These are phyloP conservation scores for Penicillium bovifimosum DNA, from an alignment of 495 filamentous ascomycete genomes.

Conservation along the genomic window DNA sequence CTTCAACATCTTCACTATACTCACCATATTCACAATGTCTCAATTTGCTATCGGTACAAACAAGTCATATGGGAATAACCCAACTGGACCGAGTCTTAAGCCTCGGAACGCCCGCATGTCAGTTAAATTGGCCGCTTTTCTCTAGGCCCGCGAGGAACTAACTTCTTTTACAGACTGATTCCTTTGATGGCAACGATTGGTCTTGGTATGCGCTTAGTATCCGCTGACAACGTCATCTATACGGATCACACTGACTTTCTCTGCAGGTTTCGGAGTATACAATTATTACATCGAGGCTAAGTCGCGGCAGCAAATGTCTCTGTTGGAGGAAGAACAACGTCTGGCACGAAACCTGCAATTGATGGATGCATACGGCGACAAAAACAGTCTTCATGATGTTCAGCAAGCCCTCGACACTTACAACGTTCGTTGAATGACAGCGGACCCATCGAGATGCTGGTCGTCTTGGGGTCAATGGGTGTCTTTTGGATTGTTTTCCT, in stretches of 20 bases:
- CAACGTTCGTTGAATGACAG: neutral
- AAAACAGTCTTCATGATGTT: conserved; percentile 50
- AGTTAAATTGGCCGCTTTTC: conserved; percentile 1
- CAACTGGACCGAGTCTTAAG: conserved; percentile 13
- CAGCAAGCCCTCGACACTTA: conserved; percentile 55
- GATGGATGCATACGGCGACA: conserved; percentile 56
- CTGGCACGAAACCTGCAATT: conserved; percentile 31
- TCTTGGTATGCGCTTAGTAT: conserved; percentile 20
- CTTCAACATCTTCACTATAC: neutral
- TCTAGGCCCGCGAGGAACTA: too few relatives aligned
- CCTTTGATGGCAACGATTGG: conserved; percentile 30
- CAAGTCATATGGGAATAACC: conserved; percentile 12
- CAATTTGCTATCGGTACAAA: conserved; percentile 21
- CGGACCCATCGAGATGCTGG: neutral
- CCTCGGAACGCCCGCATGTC: conserved; percentile 19
- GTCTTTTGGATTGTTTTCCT: neutral
- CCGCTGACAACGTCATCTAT: too few relatives aligned
- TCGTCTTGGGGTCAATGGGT: neutral
- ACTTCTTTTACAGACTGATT: conserved; percentile 20
- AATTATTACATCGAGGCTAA: conserved; percentile 23
- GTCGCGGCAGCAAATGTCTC: conserved; percentile 9
- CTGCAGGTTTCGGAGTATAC: conserved; percentile 28
- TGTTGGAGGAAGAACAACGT: conserved; percentile 30
- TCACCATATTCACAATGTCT: conserved; percentile 14
- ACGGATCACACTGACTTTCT: neutral